Conservation (phyloP, 495 filamentous ascomycete species). For the Rostrohypoxylon terebratum region DNA sequence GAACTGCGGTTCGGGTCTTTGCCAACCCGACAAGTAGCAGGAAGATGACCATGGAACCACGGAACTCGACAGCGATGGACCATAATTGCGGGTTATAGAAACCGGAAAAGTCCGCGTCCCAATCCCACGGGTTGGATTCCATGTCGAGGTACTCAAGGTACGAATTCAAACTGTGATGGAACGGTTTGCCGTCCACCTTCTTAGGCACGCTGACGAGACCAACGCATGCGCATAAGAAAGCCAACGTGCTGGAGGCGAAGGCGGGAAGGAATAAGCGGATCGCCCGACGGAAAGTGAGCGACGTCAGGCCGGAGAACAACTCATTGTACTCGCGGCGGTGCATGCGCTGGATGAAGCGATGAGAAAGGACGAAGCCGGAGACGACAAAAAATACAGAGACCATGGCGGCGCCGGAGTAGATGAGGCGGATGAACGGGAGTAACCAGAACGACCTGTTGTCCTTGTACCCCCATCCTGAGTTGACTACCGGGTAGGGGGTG, state of each 20-base stretch:
- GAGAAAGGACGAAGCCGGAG: constrained; percentile 72
- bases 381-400: constrained; percentile 77
- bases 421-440: constrained; percentile 70
- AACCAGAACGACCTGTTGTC: constrained; percentile 57
- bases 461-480: constrained; percentile 59
- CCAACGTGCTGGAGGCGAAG: constrained; percentile 63
- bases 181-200: constrained; percentile 44
- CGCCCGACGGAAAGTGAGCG: constrained; percentile 70
- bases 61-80: constrained; percentile 65
- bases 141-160: constrained; percentile 54
- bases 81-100: constrained; percentile 61
- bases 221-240: constrained; percentile 65
- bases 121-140: constrained; percentile 49
- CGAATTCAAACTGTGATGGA: constrained; percentile 51
- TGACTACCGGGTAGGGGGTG: constrained; percentile 52
- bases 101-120: constrained; percentile 42
- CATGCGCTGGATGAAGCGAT: constrained; percentile 62
- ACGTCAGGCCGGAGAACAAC: constrained; percentile 57
- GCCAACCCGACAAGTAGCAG: constrained; percentile 54
- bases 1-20: constrained; percentile 49
- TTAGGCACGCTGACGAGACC: constrained; percentile 58
- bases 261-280: constrained; percentile 72
- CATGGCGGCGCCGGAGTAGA: constrained; percentile 73
- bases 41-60: constrained; percentile 61
- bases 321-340: constrained; percentile 50